Base-by-base conservation (phyloP, 768 basidiomycete genomes). In the Kwoniella dendrophila region DNA sequence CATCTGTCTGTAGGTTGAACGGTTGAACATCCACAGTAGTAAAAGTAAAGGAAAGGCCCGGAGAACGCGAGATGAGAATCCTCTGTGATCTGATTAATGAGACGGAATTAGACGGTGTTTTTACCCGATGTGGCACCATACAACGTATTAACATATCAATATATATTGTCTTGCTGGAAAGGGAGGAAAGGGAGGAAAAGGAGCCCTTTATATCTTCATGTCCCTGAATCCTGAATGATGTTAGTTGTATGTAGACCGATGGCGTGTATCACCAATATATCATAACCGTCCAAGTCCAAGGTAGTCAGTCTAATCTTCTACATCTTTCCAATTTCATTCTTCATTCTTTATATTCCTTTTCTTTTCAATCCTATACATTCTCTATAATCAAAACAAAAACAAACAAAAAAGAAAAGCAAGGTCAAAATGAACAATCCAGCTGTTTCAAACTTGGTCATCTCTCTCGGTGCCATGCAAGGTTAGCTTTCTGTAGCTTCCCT, bases 381-480 rank as follows among this genome's bases (percentile, higher is more conserved):
- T 18, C 53, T 49, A 12, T n/a, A n/a, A 5, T 38, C 24, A 20
- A 30, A 3, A 1, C 33, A 36, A 38, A 62, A 49, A 14, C 34
- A 10, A 34, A 16, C 32, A 22, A 61, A 16, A 29, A 59, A 24
- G 49, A 40, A 44, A 40, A n/a, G n/a, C n/a, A n/a, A n/a, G n/a
- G n/a, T n/a, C 65, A 72, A 55, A 16, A 74, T 74, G 73, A 74
- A 74, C 69, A 71, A 71, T 66, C 74, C 74, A 26, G 74, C 74
- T 2, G 54, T 92, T 30, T 84, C 88, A 72, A 95, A 90, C 80
- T 83, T 98, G 62, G 84, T 89, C 70, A 85, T 97, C 74, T 95
- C 92, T 54, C 88, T 98, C 67, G 91, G 87, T 52, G 91, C 88
- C 66, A 94, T 96, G 94, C 94, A 96, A 77, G 61, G 91, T 91